These are phyloP conservation scores for Aspergillus spinulosporus DNA, from an alignment of 2,329 filamentous ascomycete species.

Conservation along the genomic window DNA sequence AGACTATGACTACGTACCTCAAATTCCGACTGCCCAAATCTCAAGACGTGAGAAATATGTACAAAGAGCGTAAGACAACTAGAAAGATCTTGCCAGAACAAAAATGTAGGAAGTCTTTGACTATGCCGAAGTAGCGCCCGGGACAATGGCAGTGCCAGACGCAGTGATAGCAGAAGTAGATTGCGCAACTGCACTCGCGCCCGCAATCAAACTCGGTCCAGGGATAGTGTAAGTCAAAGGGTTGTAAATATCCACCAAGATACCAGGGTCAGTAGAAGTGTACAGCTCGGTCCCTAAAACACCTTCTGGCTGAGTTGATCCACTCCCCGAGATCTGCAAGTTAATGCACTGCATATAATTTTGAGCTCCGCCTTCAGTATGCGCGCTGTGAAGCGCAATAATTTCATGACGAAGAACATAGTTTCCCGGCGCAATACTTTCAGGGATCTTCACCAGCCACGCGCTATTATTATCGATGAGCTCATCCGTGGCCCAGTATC, in stretches of 20 bases:
- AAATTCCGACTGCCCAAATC: too few relatives aligned
- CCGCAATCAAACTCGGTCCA: slow-evolving; percentile 20
- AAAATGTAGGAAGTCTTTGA: not conserved
- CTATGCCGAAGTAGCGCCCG: slow-evolving; percentile 2
- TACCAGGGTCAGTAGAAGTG: slow-evolving; percentile 56
- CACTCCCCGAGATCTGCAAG: slow-evolving; percentile 56
- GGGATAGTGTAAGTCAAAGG: slow-evolving; percentile 21
- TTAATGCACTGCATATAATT: slow-evolving; percentile 59
- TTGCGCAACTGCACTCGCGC: slow-evolving; percentile 18
- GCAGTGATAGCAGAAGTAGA: slow-evolving; percentile 21
- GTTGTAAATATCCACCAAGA: slow-evolving; percentile 58
- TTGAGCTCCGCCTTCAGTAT: slow-evolving; percentile 45
- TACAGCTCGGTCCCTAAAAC: slow-evolving; percentile 55
- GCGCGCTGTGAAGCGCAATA: slow-evolving; percentile 51
- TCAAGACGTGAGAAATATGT: not conserved
- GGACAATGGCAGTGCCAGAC: slow-evolving; percentile 14
- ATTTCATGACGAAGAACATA: slow-evolving; percentile 56
- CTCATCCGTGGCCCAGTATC: slow-evolving; percentile 56
- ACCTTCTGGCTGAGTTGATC: slow-evolving; percentile 47
- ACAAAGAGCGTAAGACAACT: not conserved
- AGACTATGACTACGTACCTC: too few relatives aligned
- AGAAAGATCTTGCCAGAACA: too few relatives aligned
- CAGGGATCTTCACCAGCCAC: slow-evolving; percentile 48
- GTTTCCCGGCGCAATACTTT: slow-evolving; percentile 47
- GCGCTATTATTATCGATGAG: slow-evolving; percentile 52